phyloP scores from a whole-genome alignment of 2,329 filamentous ascomycete genomes.

The Gnomoniopsis smithogilvyi region DNA sequence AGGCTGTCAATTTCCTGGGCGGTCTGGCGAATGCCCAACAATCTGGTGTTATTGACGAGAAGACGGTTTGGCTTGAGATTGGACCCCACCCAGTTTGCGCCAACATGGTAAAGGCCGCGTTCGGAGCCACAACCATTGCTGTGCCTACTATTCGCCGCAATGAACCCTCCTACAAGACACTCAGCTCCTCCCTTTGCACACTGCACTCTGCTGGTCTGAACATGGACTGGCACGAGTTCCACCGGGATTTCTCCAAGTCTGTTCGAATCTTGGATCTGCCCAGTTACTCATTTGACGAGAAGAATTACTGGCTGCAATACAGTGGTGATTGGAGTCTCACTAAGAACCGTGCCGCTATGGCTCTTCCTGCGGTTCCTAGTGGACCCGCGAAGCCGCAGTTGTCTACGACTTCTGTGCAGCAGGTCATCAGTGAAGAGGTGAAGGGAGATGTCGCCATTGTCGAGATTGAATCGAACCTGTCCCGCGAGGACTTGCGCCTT shows the following conservation, averaged over 20 bases:
- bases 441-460: constrained; percentile 57
- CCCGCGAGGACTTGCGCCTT: constrained; percentile 56
- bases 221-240: constrained; percentile 70
- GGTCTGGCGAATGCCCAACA: constrained; percentile 58
- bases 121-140: constrained; percentile 51
- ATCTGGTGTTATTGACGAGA: constrained; percentile 58
- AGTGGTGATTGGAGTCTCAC: constrained; percentile 68
- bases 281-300: constrained; percentile 68
- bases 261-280: constrained; percentile 59
- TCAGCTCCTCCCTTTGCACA: constrained; percentile 53
- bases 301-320: constrained; percentile 67
- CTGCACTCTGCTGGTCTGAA: constrained; percentile 61
- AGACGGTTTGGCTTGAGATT: constrained; percentile 69
- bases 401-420: constrained; percentile 64
- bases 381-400: constrained; percentile 52
- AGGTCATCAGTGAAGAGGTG: constrained; percentile 59
- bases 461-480: constrained; percentile 64
- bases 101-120: constrained; percentile 64
- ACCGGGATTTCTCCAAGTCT: constrained; percentile 43
- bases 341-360: constrained; percentile 58
- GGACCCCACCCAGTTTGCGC: constrained; percentile 71
- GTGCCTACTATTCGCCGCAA: constrained; percentile 60
- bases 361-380: constrained; percentile 24
- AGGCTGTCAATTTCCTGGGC: constrained; percentile 66
- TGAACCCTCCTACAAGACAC: constrained; percentile 62